These are phyloP conservation scores for Cystodermella granulosa DNA, from an alignment of 1,284 basidiomycete species.

Conservation along the genomic window DNA sequence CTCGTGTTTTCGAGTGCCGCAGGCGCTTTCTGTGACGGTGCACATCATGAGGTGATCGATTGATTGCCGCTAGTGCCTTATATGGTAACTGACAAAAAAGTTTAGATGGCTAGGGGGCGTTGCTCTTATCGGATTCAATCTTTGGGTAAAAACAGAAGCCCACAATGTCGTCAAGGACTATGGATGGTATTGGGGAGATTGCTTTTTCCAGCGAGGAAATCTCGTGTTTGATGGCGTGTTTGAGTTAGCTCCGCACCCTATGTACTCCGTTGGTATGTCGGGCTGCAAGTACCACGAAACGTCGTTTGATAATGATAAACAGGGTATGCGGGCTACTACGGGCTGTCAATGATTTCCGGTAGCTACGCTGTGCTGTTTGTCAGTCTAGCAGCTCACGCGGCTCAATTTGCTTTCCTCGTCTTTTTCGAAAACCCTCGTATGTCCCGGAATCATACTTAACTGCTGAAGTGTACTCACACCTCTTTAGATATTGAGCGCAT, in stretches of 20 bases:
- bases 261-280: constrained; percentile 86
- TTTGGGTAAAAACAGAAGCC: constrained; percentile 98
- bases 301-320: constrained; percentile 4
- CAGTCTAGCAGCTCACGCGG: constrained; percentile 86
- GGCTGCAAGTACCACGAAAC: neutral
- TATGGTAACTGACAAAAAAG: neutral
- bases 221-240: constrained; percentile 98
- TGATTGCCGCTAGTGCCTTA: neutral
- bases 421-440: constrained; percentile 95
- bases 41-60: constrained; percentile 69
- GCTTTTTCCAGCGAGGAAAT: constrained; percentile 88
- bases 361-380: constrained; percentile 91
- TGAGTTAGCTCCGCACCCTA: constrained; percentile 85
- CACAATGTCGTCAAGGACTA: constrained; percentile 93
- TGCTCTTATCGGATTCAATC: constrained; percentile 86
- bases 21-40: constrained; percentile 66
- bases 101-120: constrained; percentile 82
- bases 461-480: neutral
- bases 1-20: constrained; percentile 79
- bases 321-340: constrained; percentile 96
- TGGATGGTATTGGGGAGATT: constrained; percentile 98
- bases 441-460: constrained; percentile 24
- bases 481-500: constrained; percentile 81
- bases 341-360: constrained; percentile 82
- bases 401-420: constrained; percentile 94